These are phyloP conservation scores for Trypanosoma mega DNA, from an alignment of 208 protist genomes.

Conservation along the genomic window DNA sequence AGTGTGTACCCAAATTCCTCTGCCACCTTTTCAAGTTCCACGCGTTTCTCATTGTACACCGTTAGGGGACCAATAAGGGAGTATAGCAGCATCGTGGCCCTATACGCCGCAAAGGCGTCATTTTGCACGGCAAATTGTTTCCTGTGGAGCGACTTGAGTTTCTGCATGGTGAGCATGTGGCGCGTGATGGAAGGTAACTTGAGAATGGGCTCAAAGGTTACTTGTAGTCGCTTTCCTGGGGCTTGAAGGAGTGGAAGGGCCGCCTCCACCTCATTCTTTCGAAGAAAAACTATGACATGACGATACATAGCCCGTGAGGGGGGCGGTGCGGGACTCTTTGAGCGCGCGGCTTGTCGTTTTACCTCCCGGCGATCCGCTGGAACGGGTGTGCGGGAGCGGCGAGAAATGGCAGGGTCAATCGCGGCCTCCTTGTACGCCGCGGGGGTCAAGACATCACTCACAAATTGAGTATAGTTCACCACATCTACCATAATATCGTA, in stretches of 20 bases:
- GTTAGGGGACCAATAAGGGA: constrained; percentile 50
- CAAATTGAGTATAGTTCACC: constrained; percentile 63
- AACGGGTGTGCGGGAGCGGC: constrained; percentile 11
- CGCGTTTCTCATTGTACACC: constrained; percentile 55
- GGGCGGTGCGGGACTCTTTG: not conserved
- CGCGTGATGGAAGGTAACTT: constrained; percentile 24
- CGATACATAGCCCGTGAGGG: constrained; percentile 30
- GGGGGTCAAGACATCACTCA: constrained; percentile 47
- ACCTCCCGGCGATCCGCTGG: not conserved
- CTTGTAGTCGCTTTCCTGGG: constrained; percentile 26
- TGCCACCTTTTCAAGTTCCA: constrained; percentile 49
- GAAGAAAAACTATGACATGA: constrained; percentile 53
- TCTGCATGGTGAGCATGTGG: constrained; percentile 48
- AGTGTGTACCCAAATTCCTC: constrained; percentile 76
- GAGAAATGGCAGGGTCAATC: constrained; percentile 4
- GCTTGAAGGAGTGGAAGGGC: constrained; percentile 32
- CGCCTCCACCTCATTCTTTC: constrained; percentile 53
- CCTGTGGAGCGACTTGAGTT: constrained; percentile 56
- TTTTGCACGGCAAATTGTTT: constrained; percentile 66
- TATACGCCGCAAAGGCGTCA: constrained; percentile 59
- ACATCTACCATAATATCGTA: constrained; percentile 68
- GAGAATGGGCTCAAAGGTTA: constrained; percentile 18
- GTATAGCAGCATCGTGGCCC: constrained; percentile 66
- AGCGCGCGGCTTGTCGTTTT: not conserved
- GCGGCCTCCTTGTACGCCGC: constrained; percentile 17